Percentiles rank a stretch among this genome's conserved stretches.
Evolutionary conservation across 2,329 filamentous ascomycete genomes (phyloP).

Genomic region (Orbilia brochopaga): DNA sequence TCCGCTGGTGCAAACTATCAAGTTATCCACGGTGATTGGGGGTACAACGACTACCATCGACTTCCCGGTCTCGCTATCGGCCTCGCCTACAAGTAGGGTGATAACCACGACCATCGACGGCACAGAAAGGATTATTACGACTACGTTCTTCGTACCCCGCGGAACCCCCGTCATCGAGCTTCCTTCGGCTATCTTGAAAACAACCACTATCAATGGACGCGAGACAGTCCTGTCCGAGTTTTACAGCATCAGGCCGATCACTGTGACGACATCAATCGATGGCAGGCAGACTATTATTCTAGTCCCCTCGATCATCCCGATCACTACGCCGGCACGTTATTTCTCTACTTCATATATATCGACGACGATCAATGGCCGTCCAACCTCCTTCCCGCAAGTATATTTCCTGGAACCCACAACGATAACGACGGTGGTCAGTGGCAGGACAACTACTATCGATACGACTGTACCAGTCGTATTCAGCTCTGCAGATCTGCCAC

Average conservation of each 20-base stretch:
- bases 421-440: conserved; percentile 33
- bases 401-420: conserved; percentile 41
- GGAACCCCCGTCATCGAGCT: conserved; percentile 33
- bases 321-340: conserved; percentile 31
- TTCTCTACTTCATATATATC: conserved; percentile 35
- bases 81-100: conserved; percentile 17
- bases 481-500: conserved; percentile 1
- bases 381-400: conserved; percentile 28
- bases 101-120: conserved; percentile 28
- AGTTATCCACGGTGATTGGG: conserved; percentile 20
- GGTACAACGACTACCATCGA: conserved; percentile 28
- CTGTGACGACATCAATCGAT: conserved; percentile 33
- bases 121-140: conserved; percentile 22
- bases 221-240: conserved; percentile 33
- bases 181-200: conserved; percentile 33
- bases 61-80: conserved; percentile 45
- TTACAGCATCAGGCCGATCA: conserved; percentile 39
- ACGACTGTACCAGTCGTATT: conserved; percentile 30
- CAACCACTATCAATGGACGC: conserved; percentile 26
- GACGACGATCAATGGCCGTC: conserved; percentile 32
- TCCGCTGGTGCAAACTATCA: conserved; percentile 31
- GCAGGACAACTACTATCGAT: conserved; percentile 33
- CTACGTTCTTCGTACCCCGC: conserved; percentile 32
- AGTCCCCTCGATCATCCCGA: conserved; percentile 23
- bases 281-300: conserved; percentile 30